Percentiles rank a stretch among this genome's conserved stretches.
phyloP scores from a whole-genome alignment of 768 basidiomycete species.

The Fistulinella prunicolor region DNA sequence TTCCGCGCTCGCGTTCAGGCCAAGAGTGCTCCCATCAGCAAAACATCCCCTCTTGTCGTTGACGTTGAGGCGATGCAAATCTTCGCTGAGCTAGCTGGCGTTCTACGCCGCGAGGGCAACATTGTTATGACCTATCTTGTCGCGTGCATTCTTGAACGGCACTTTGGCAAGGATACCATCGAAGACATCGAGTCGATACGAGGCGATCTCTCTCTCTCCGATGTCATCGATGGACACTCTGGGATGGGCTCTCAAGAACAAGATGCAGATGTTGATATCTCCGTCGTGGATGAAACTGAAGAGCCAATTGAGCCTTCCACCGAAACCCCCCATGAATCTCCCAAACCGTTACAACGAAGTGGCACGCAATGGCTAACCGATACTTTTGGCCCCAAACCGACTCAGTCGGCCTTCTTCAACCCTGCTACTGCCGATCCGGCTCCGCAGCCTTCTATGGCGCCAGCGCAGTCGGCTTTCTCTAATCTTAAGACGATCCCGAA shows the following conservation, averaged over 20 bases:
- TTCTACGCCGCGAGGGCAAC: constrained; percentile 63
- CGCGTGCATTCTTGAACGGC: constrained; percentile 82
- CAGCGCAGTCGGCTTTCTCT: constrained; percentile 33
- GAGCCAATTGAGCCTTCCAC: constrained; percentile 8
- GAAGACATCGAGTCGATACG: constrained; percentile 70
- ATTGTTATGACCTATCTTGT: constrained; percentile 80
- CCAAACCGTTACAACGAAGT: constrained; percentile 22
- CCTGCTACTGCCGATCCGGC: constrained; percentile 9
- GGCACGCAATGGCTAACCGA: constrained; percentile 34
- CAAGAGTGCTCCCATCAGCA: constrained; percentile 72
- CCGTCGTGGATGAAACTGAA: constrained; percentile 21
- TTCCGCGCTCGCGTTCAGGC: constrained; percentile 80
- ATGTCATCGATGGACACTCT: constrained; percentile 68
- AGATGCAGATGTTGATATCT: constrained; percentile 26
- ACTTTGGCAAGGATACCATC: constrained; percentile 79
- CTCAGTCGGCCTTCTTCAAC: constrained; percentile 22
- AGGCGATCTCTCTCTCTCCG: constrained; percentile 51
- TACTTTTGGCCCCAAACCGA: constrained; percentile 29
- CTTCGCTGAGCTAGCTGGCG: constrained; percentile 55
- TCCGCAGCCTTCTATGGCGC: constrained; percentile 11
- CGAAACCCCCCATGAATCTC: background rate
- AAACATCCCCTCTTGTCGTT: constrained; percentile 60
- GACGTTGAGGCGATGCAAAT: constrained; percentile 65
- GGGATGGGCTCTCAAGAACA: constrained; percentile 24
- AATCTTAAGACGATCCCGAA: constrained; percentile 33